Evolutionary conservation across 441 rosid genomes (phyloP).

Genomic region (Kokia cookei): DNA sequence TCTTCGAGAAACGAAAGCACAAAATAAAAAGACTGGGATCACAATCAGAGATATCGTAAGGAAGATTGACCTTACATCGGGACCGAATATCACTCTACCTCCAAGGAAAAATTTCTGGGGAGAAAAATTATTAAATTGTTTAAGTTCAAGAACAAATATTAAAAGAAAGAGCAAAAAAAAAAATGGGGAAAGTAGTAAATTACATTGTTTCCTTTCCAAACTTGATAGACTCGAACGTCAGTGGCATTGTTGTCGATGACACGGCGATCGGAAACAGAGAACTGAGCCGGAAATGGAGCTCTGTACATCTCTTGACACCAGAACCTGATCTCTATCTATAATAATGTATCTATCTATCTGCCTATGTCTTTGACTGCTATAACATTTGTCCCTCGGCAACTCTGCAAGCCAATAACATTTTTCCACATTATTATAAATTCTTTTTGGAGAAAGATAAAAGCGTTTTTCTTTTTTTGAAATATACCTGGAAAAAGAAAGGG

Average conservation of each 20-base stretch:
- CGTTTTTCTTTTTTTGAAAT: background rate
- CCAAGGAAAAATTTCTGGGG: slow-evolving; percentile 9
- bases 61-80: slow-evolving; percentile 15
- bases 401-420: background rate
- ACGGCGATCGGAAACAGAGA: slow-evolving; percentile 35
- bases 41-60: slow-evolving; percentile 14
- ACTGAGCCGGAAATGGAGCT: slow-evolving; percentile 26
- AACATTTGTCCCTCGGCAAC: background rate
- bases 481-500: background rate
- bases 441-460: background rate
- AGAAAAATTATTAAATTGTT: background rate
- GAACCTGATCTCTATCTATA: background rate
- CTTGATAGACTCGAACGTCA: slow-evolving; percentile 42
- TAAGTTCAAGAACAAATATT: background rate
- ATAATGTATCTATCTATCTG: background rate
- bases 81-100: slow-evolving; percentile 16
- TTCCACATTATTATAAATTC: background rate
- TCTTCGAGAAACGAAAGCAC: slow-evolving; percentile 48
- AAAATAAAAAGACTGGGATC: slow-evolving; percentile 26
- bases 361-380: background rate
- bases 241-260: slow-evolving; percentile 23
- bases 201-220: slow-evolving; percentile 65
- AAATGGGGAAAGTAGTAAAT: background rate
- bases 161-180: slow-evolving; percentile 6
- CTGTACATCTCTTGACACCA: slow-evolving; percentile 19